Evolutionary conservation across 192 early-diverging fungal genomes (phyloP), one percentile per base, ranked within the genome.

Genomic region (Linnemannia schmuckeri): DNA sequence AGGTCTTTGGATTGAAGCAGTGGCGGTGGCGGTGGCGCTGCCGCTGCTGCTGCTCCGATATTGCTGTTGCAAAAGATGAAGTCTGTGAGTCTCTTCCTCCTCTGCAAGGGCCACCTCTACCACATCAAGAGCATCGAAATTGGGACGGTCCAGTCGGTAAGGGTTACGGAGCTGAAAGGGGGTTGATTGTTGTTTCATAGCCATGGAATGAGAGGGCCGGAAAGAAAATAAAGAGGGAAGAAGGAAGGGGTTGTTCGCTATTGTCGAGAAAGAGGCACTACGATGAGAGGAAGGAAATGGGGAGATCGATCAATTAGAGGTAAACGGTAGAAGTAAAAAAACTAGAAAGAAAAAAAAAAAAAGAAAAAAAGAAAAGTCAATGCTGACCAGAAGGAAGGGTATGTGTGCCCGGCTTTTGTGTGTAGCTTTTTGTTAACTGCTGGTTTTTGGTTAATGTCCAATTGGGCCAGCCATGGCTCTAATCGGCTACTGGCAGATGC

Each of bases 131-230:
- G 79, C 61, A 47, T 87, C 80, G 61, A 77, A 87, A 6, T 33
- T 30, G 30, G 85, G 79, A 33, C 85, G 76, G 37, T 87, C 85
- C 44, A 87, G 42, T 24, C 85, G 85, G 52, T 87, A 87, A 20
- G 85, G 85, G n/a, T 87, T 87, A 5, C 85, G 85, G 37, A 81
- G 72, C 72, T 78, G 85, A 24, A 87, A 87, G 13, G 70, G 75
- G 0, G 79, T 33, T 1, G 52, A 42, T 78, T 68, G 85, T n/a
- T 81, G 79, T 40, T 78, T 76, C 71, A 57, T 40, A n/a, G 79
- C 54, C 79, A 87, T 81, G 68, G 37, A 37, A 37, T 37, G 52
- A 8, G 27, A 22, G 40, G 40, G 1, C n/a, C 15, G 55, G 27
- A 6, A 46, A 70, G 41, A 18, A 22, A 20, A 10, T 33, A 5